Evolutionary conservation across 108 stramenopile genomes (phyloP), one percentile per base, ranked within the genome.

Genomic region (Conticribra weissflogii): DNA sequence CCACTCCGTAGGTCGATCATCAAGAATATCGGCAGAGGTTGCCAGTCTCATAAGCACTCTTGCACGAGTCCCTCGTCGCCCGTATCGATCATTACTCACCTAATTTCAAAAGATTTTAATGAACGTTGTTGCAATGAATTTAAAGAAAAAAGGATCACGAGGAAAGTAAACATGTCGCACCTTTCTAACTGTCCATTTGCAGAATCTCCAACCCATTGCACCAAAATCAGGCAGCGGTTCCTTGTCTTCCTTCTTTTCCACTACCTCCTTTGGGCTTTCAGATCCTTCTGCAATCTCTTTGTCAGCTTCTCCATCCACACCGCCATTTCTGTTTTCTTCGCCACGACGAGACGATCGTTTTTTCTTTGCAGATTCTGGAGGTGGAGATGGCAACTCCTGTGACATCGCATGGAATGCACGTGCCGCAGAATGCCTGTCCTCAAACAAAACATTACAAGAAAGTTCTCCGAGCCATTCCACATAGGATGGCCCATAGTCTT

Each of bases 401-500:
- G 87, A 84, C 34, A 93, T 21, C 5, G 74, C 83, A 36, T 81
- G 63, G 63, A 90, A 76, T 18, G 92, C 92, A 54, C 92, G 69
- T 12, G 83, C 78, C 0, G 92, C 88, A 21, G 89, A 87, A 68
- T 66, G 77, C 33, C 76, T 79, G 51, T 93, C 89, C 49, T 83
- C 86, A 71, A 93, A 93, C 45, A 79, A 60, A 46, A 93, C 65
- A 52, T 93, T 90, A 72, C 87, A 88, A 30, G 81, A 78, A 0
- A 90, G 53, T 47, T 93, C 92, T 17, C 89, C 88, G 12, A 93
- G 82, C 92, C 92, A 93, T 68, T 93, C 92, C 2, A 93, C 86
- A 68, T 89, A 93, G 44, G 84, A 84, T 9, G 92, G 92, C 14
- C 89, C 92, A 72, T 88, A 93, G 24, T 74, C 76, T 41, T 61